phyloP scores from a whole-genome alignment of 2,329 filamentous ascomycete genomes.

The Nectriaceae sp. region DNA sequence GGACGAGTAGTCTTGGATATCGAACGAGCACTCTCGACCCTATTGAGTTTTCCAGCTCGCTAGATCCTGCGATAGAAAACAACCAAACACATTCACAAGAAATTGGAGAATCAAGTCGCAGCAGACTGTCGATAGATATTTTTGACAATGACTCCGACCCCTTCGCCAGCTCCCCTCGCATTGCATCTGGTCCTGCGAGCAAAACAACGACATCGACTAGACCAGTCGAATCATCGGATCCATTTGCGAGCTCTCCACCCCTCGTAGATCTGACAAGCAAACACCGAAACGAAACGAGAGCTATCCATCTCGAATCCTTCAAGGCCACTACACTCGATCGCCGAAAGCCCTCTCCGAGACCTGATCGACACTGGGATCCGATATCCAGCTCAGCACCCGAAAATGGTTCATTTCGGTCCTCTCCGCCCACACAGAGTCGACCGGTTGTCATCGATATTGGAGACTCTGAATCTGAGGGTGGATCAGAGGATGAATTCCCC shows the following conservation, averaged over 20 bases:
- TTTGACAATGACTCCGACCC: conserved; percentile 30
- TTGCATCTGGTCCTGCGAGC: conserved; percentile 1
- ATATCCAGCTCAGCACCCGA: conserved; percentile 57
- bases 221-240: conserved; percentile 20
- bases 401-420: conserved; percentile 19
- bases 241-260: conserved; percentile 22
- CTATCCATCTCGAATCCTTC: no score
- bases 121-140: neutral
- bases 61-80: conserved; percentile 13
- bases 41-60: conserved; percentile 42
- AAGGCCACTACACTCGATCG: conserved; percentile 6
- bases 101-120: neutral
- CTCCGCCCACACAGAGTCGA: conserved; percentile 14
- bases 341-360: conserved; percentile 6
- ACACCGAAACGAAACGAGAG: neutral
- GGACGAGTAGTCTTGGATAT: neutral
- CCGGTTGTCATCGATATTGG: conserved; percentile 38
- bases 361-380: conserved; percentile 44
- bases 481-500: conserved; percentile 51
- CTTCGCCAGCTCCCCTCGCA: conserved; percentile 37
- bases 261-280: neutral
- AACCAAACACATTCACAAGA: neutral
- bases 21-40: conserved; percentile 18
- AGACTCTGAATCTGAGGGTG: conserved; percentile 30
- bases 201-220: conserved; percentile 1